A percentile compares a stretch with the other conserved stretches of the same genome.
Evolutionary conservation across 1,284 basidiomycete genomes (phyloP).

Genomic region (Marasmius tenuissimus): DNA sequence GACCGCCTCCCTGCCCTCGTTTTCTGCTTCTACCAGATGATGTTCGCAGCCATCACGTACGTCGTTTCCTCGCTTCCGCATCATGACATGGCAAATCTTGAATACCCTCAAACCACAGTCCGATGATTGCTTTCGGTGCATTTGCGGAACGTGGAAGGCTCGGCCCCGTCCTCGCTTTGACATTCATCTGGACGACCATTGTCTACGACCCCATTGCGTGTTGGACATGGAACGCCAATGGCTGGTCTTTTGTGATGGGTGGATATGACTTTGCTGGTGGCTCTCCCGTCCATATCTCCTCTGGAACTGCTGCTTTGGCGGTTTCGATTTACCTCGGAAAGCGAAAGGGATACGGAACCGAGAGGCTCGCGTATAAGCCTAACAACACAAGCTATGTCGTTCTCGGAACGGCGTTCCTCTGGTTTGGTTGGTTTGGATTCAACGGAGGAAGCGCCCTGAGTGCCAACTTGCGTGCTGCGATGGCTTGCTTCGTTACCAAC

Average conservation of each 20-base stretch:
- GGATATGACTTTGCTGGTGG: conserved; percentile 95
- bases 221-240: conserved; percentile 68
- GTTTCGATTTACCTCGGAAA: conserved; percentile 92
- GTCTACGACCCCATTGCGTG: conserved; percentile 93
- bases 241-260: conserved; percentile 35
- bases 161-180: conserved; percentile 86
- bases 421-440: conserved; percentile 97
- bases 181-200: conserved; percentile 90
- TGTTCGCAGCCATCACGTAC: conserved; percentile 86
- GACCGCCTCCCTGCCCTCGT: conserved; percentile 77
- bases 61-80: conserved; percentile 17
- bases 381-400: conserved; percentile 88
- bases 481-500: conserved; percentile 96
- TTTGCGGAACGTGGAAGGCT: conserved; percentile 90
- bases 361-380: conserved; percentile 86
- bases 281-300: conserved; percentile 92
- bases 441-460: conserved; percentile 86
- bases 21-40: conserved; percentile 88
- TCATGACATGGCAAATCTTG: background rate
- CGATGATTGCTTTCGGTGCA: conserved; percentile 87
- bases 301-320: conserved; percentile 88
- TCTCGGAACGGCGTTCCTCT: conserved; percentile 91
- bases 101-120: conserved; percentile 33
- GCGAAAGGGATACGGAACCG: conserved; percentile 90
- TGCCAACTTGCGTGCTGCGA: conserved; percentile 86